A percentile compares a stretch with the other conserved stretches of the same genome.
Evolutionary conservation across 495 filamentous ascomycete species (phyloP).

Genomic region (Podospora fimiseda): DNA sequence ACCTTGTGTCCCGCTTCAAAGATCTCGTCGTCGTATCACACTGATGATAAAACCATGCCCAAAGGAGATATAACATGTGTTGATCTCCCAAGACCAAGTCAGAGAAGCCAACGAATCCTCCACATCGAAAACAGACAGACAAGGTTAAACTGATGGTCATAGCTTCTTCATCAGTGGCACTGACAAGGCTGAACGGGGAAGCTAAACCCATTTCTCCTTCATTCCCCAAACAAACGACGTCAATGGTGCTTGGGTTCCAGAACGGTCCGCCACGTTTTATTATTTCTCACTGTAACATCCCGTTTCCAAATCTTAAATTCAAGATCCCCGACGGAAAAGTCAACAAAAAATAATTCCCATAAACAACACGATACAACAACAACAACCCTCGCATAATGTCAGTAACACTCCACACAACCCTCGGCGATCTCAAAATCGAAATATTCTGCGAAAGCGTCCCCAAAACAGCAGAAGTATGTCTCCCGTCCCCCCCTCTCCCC

Average conservation of each 20-base stretch:
- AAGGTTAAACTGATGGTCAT: not conserved
- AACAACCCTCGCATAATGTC: conserved; percentile 39
- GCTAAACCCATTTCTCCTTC: not conserved
- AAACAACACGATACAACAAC: not conserved
- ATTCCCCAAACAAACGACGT: not conserved
- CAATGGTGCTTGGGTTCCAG: not conserved
- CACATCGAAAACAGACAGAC: too few relatives aligned
- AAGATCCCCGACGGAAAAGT: too few relatives aligned
- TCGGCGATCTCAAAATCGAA: conserved; percentile 91
- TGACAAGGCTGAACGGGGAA: too few relatives aligned
- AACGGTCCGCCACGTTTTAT: not conserved
- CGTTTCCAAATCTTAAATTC: not conserved
- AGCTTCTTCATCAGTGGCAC: not conserved
- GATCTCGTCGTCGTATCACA: too few relatives aligned
- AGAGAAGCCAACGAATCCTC: too few relatives aligned
- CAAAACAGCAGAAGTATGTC: conserved; percentile 68
- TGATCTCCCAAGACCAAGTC: too few relatives aligned
- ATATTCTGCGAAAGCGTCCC: conserved; percentile 93
- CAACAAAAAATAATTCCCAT: not conserved
- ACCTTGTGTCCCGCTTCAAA: too few relatives aligned
- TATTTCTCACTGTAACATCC: not conserved
- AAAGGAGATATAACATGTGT: too few relatives aligned
- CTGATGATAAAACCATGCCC: too few relatives aligned
- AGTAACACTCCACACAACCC: conserved; percentile 76
- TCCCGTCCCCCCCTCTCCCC: conserved; percentile 52